A percentile compares a stretch with the other conserved stretches of the same genome.
Evolutionary conservation across 495 filamentous ascomycete genomes (phyloP).

Genomic region (Aspergillus mulundensis): DNA sequence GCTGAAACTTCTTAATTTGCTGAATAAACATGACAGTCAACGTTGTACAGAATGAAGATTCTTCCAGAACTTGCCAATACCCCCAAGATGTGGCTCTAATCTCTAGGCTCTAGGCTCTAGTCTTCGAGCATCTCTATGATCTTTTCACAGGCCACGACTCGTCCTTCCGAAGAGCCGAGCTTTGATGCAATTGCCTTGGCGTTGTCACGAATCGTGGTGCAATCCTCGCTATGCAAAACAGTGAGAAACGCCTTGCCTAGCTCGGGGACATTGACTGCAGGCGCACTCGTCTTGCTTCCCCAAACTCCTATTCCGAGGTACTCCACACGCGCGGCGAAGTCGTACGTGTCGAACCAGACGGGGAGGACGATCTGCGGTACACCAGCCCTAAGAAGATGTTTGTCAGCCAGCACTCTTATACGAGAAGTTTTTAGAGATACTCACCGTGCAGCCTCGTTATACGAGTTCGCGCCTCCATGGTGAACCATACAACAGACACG

Average conservation of each 20-base stretch:
- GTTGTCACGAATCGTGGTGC: conserved; percentile 6
- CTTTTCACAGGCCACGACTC: conserved; percentile 24
- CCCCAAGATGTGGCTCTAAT: background rate
- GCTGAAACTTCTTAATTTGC: background rate
- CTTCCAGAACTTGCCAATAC: background rate
- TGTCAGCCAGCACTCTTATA: background rate
- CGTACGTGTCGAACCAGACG: conserved; percentile 39
- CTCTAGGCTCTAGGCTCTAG: background rate
- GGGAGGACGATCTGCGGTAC: conserved; percentile 43
- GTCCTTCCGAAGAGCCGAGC: conserved; percentile 15
- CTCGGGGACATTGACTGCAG: conserved; percentile 16
- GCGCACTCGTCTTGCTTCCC: conserved; percentile 25
- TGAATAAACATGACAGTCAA: background rate
- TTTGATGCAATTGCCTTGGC: conserved; percentile 13
- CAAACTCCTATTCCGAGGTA: conserved; percentile 40
- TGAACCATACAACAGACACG: conserved; percentile 38
- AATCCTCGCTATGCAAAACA: conserved; percentile 15
- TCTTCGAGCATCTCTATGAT: conserved; percentile 15
- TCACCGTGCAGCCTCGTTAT: conserved; percentile 37
- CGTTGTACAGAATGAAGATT: background rate
- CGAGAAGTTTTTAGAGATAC: background rate
- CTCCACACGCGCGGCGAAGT: conserved; percentile 36
- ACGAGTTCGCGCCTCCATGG: conserved; percentile 44
- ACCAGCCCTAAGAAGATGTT: conserved; percentile 28
- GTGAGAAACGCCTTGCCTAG: conserved; percentile 18